Percentiles rank a stretch among this genome's conserved stretches.
Evolutionary conservation across 1,139 yeast genomes (phyloP).

Genomic region (Sugiyamaella paludigena): DNA sequence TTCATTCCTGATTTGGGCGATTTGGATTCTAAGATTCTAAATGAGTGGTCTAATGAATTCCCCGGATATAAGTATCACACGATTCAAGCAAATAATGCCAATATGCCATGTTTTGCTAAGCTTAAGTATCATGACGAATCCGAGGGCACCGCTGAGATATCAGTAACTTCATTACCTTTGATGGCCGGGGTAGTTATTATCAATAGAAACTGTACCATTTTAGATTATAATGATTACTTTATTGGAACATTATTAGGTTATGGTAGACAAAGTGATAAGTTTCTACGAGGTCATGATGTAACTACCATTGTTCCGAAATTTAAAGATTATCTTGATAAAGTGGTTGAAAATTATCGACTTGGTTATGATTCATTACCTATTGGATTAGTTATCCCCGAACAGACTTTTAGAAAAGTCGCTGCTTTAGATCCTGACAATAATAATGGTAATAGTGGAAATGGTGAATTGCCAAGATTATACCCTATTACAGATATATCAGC

Average conservation of each 20-base stretch:
- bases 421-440: slow-evolving; percentile 24
- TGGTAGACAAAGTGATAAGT: slow-evolving; percentile 25
- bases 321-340: slow-evolving; percentile 46
- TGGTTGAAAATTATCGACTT: slow-evolving; percentile 10
- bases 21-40: slow-evolving; percentile 17
- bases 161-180: slow-evolving; percentile 59
- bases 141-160: slow-evolving; percentile 12
- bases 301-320: slow-evolving; percentile 67
- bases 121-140: slow-evolving; percentile 5
- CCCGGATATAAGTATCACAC: slow-evolving; percentile 15
- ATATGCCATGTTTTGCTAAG: slow-evolving; percentile 15
- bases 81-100: slow-evolving; percentile 3
- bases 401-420: slow-evolving; percentile 67
- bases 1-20: slow-evolving; percentile 19
- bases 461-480: slow-evolving; percentile 1
- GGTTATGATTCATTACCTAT: slow-evolving; percentile 26
- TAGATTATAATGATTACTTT: slow-evolving; percentile 75
- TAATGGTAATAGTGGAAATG: too few relatives aligned
- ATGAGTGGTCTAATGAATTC: slow-evolving; percentile 9
- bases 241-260: slow-evolving; percentile 77
- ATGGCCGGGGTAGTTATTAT: slow-evolving; percentile 83
- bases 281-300: slow-evolving; percentile 52
- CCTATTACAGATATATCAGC: slow-evolving; percentile 56
- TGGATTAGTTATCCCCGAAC: slow-evolving; percentile 80
- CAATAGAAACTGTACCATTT: slow-evolving; percentile 48